Conservation (phyloP, 2,329 filamentous ascomycete genomes). For the Leptographium lundbergii region DNA sequence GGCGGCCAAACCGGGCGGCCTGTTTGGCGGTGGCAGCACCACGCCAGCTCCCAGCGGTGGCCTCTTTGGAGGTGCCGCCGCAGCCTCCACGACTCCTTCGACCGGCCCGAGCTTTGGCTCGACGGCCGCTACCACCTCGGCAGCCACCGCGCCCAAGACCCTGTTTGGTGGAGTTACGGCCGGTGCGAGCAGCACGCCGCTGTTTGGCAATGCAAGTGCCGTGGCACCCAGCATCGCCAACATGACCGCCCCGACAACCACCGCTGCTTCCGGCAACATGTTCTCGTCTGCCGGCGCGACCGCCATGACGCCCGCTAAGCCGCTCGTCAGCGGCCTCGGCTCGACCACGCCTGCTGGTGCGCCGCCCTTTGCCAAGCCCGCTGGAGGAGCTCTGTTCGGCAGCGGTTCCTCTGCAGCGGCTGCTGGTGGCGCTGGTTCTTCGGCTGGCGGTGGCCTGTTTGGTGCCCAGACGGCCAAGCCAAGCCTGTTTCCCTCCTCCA, state of each 20-base stretch:
- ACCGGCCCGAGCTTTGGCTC: not conserved
- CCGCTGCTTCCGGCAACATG: slow-evolving; percentile 7
- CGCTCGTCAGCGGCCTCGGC: slow-evolving; percentile 26
- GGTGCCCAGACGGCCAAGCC: not conserved
- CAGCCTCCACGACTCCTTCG: not conserved
- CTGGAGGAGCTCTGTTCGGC: slow-evolving; percentile 4
- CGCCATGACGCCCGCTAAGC: slow-evolving; percentile 30
- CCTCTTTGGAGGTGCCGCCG: not conserved
- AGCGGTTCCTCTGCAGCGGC: not conserved
- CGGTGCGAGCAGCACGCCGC: not conserved
- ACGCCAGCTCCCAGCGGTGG: not conserved
- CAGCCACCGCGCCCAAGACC: not conserved
- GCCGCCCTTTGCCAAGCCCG: slow-evolving; percentile 28
- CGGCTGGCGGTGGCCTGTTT: slow-evolving; percentile 1
- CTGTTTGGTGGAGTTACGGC: not conserved
- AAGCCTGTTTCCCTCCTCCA: not conserved
- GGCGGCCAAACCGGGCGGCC: not conserved
- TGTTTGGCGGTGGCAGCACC: slow-evolving; percentile 8
- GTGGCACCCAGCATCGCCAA: not conserved
- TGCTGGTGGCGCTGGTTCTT: not conserved
- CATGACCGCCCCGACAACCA: slow-evolving; percentile 6
- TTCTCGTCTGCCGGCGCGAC: slow-evolving; percentile 6
- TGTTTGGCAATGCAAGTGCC: not conserved
- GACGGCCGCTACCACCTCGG: not conserved
- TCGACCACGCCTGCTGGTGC: slow-evolving; percentile 43